Evolutionary conservation across 129 eudicot genomes (phyloP), one percentile per base, ranked within the genome.

Genomic region (Pseudognaphalium luteoalbum): DNA sequence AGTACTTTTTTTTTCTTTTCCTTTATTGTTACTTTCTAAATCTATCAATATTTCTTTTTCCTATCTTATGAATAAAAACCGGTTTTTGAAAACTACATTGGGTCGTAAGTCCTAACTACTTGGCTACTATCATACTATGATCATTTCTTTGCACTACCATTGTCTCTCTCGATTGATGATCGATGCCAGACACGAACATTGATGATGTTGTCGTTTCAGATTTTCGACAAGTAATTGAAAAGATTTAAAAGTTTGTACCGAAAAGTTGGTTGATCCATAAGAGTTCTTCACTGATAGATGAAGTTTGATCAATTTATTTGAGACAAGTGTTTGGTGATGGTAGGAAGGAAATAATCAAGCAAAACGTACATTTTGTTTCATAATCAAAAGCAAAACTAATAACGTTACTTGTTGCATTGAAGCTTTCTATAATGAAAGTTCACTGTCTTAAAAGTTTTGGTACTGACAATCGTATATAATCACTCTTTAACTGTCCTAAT

Each of bases 1-100:
- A 71, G 95, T 89, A 89, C 95, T 69, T 21, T 47, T 37, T 66
- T 37, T 39, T 51, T 35, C 28, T 62, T 61, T 39, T 57, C 56
- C 33, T 39, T 28, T 58, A 15, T 16, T 25, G 8, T 21, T 9
- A 34, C 30, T 57, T 37, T 42, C 66, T 34, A 58, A 57, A 34
- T n/a, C 19, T 25, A 9, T 35, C 32, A 4, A 65, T 4, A 19
- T 17, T 64, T 5, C 20, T 32, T 25, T 29, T 17, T 12, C n/a
- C 66, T 5, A 1, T 51, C 42, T 51, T 35, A 22, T 68, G 29
- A 22, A 44, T 4, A 12, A 58, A 21, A 21, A 68, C 34, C 59
- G 34, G 56, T 11, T 42, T 68, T 0, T 5, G 2, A 4, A 44
- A 20, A 61, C 7, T 28, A 2, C 37, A 28, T 22, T 19, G 17